Base-by-base conservation (phyloP, 352 stramenopile species). In the Blastocystis sp. region DNA sequence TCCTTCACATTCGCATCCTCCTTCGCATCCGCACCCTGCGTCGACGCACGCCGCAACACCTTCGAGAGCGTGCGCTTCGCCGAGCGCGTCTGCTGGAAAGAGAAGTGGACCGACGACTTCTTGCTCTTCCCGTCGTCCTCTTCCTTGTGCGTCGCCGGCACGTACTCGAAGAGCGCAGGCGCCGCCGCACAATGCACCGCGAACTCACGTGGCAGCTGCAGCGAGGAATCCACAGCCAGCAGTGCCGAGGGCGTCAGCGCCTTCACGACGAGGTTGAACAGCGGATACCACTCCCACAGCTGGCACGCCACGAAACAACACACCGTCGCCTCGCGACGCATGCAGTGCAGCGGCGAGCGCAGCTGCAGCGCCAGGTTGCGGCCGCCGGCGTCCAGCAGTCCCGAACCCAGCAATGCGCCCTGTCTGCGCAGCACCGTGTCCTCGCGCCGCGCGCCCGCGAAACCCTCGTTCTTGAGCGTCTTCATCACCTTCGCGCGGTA, bases 271-370 rank as follows among this genome's bases (percentile, higher is more conserved):
- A 76, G 21, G 9, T 76, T 29, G 38, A 76, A 38, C 40, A 76
- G 64, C 21, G 64, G 64, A 8, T 76, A 76, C 64, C 64, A 76
- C 46, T 76, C 64, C 64, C 64, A 76, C 36, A 76, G 9, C 38
- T 76, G 64, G n/a, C 36, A 57, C 14, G 27, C 36, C 46, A 76
- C 21, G 64, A 76, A 76, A 29, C 40, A 29, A 11, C 36, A 29
- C 40, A 76, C 46, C 46, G 27, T 21, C 38, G 64, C 64, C 16
- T 76, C 11, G 7, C 34, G 36, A 36, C 64, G 36, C 64, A 76
- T 0, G 7, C 40, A 9, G n/a, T 32, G 18, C 18, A 76, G 14
- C 24, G 27, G 27, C 40, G 44, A 51, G 9, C 54, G 54, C 32
- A 76, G 64, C 32, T 53, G 9, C 6, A 76, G 16, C 21, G 14